These are phyloP conservation scores for Spathaspora sp. DNA, from an alignment of 805 yeast genomes.

Conservation along the genomic window DNA sequence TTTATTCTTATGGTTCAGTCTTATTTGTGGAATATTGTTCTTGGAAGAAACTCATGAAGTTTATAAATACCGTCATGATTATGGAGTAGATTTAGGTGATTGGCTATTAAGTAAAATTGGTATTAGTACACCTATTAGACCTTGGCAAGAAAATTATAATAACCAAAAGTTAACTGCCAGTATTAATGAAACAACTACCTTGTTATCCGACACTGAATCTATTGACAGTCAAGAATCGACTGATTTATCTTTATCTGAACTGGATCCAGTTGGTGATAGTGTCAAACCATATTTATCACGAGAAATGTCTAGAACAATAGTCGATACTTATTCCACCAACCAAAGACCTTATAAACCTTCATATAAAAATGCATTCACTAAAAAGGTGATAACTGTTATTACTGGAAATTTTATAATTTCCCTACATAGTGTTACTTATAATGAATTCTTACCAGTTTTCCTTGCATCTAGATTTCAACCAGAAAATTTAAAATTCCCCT, in stretches of 20 bases:
- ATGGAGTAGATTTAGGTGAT: slow-evolving; percentile 32
- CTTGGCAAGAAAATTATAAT: slow-evolving; percentile 3
- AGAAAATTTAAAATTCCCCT: slow-evolving; percentile 28
- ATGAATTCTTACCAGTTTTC: slow-evolving; percentile 36
- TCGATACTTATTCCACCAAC: slow-evolving; percentile 13
- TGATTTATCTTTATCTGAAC: not conserved
- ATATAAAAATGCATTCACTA: slow-evolving; percentile 18
- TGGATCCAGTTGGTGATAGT: slow-evolving; percentile 1
- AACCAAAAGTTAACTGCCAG: not conserved
- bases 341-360: slow-evolving; percentile 2
- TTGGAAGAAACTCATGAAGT: slow-evolving; percentile 31
- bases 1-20: slow-evolving; percentile 17
- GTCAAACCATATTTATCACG: slow-evolving; percentile 9
- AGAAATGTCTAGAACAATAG: slow-evolving; percentile 12
- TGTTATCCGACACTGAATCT: slow-evolving; percentile 2
- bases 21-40: slow-evolving; percentile 24
- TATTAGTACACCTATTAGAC: slow-evolving; percentile 7
- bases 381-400: slow-evolving; percentile 28
- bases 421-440: slow-evolving; percentile 28
- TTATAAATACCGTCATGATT: slow-evolving; percentile 16
- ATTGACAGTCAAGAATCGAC: not conserved
- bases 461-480: slow-evolving; percentile 27
- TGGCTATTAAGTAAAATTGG: slow-evolving; percentile 19
- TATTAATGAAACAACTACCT: not conserved
- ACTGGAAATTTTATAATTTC: slow-evolving; percentile 31